Conservation (phyloP, 2,329 filamentous ascomycete genomes). For the Fusarium graminum region DNA sequence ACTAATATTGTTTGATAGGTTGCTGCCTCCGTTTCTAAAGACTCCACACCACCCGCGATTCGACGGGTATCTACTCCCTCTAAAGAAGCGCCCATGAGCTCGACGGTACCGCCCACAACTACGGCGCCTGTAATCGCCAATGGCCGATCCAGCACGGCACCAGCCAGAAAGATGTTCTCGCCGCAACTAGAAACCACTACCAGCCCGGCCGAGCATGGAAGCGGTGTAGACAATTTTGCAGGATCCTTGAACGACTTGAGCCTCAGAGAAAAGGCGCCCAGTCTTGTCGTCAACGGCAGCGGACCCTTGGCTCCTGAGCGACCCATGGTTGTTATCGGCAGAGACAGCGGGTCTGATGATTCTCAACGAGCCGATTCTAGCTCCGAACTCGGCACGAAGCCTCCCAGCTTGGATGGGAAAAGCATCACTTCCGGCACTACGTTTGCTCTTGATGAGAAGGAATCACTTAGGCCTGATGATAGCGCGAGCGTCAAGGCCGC, state of each 20-base stretch:
- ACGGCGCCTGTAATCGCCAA: conserved; percentile 48
- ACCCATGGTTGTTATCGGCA: conserved; percentile 51
- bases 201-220: conserved; percentile 32
- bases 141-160: conserved; percentile 42
- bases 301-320: conserved; percentile 56
- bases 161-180: conserved; percentile 32
- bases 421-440: conserved; percentile 94
- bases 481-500: conserved; percentile 91
- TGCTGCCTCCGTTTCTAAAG: conserved; percentile 59
- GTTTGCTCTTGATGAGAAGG: conserved; percentile 96
- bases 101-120: conserved; percentile 32
- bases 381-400: conserved; percentile 80
- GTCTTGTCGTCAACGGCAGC: conserved; percentile 65
- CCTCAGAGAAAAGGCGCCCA: conserved; percentile 51
- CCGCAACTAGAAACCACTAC: conserved; percentile 37
- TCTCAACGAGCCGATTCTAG: conserved; percentile 72
- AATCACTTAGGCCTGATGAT: conserved; percentile 93
- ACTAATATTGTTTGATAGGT: conserved; percentile 56
- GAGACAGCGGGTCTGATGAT: conserved; percentile 66
- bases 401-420: conserved; percentile 91
- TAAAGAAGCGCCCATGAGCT: conserved; percentile 44
- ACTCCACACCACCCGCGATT: conserved; percentile 49
- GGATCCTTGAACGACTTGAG: conserved; percentile 51
- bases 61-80: conserved; percentile 46
- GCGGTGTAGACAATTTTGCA: conserved; percentile 47